Evolutionary conservation across 2,329 filamentous ascomycete species (phyloP).

Genomic region (Elsinoe ampelina): DNA sequence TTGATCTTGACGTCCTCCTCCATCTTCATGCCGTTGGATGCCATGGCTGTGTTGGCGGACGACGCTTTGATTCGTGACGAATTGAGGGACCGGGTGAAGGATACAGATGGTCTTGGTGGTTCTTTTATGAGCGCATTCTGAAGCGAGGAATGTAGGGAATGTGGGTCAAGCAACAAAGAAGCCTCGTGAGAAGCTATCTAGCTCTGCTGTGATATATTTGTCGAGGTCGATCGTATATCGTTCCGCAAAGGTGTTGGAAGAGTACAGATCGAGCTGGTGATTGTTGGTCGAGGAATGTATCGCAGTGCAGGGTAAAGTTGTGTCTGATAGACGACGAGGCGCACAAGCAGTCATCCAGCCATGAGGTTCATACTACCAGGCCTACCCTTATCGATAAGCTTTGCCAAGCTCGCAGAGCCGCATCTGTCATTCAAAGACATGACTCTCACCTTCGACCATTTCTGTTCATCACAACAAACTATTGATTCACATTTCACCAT

Average conservation of each 20-base stretch:
- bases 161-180: too few species aligned
- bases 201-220: too few species aligned
- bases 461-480: too few species aligned
- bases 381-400: slow-evolving; percentile 3
- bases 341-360: too few species aligned
- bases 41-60: background rate
- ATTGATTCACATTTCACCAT: background rate
- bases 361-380: background rate
- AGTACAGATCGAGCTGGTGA: too few species aligned
- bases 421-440: background rate
- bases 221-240: too few species aligned
- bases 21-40: slow-evolving; percentile 32
- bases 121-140: background rate
- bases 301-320: background rate
- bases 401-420: slow-evolving; percentile 7
- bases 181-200: too few species aligned
- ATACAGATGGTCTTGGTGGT: background rate
- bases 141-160: background rate
- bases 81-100: too few species aligned
- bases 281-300: background rate
- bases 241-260: too few species aligned
- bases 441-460: background rate
- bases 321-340: too few species aligned
- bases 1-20: slow-evolving; percentile 31
- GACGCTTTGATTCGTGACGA: background rate